phyloP scores from a whole-genome alignment of 148 eudicot species.

The Oxyria digyna region DNA sequence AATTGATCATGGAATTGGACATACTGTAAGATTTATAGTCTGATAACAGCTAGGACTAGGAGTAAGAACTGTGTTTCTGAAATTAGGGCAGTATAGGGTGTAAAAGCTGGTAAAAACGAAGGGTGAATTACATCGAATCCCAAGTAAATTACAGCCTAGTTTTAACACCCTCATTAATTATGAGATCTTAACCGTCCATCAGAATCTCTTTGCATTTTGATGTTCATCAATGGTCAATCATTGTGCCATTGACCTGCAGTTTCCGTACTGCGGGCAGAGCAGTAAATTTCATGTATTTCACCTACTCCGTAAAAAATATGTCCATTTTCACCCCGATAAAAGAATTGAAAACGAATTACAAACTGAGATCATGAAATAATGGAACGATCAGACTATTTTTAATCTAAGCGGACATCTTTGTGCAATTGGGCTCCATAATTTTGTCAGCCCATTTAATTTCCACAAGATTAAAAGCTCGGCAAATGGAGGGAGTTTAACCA shows the following conservation, averaged over 20 bases:
- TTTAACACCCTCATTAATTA: background rate
- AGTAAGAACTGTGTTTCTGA: background rate
- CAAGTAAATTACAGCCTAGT: background rate
- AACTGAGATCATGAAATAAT: too few relatives aligned
- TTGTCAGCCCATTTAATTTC: too few relatives aligned
- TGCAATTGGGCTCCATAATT: too few relatives aligned
- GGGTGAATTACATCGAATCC: background rate
- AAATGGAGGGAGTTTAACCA: too few relatives aligned
- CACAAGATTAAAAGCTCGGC: too few relatives aligned
- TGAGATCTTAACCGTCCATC: background rate
- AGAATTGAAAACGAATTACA: too few relatives aligned
- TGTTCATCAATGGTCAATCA: background rate
- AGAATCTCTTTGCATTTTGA: background rate
- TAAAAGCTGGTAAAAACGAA: background rate
- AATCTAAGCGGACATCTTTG: too few relatives aligned
- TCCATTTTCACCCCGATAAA: too few relatives aligned
- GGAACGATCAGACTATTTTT: too few relatives aligned
- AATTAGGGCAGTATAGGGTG: background rate
- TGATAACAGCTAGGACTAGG: background rate
- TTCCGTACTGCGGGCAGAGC: background rate
- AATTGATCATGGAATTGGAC: background rate
- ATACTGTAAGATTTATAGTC: background rate
- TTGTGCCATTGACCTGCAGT: background rate
- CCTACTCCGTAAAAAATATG: background rate
- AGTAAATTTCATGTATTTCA: background rate